These are phyloP conservation scores for Dalechampia spathulata DNA, from an alignment of 441 rosid genomes.

Conservation along the genomic window DNA sequence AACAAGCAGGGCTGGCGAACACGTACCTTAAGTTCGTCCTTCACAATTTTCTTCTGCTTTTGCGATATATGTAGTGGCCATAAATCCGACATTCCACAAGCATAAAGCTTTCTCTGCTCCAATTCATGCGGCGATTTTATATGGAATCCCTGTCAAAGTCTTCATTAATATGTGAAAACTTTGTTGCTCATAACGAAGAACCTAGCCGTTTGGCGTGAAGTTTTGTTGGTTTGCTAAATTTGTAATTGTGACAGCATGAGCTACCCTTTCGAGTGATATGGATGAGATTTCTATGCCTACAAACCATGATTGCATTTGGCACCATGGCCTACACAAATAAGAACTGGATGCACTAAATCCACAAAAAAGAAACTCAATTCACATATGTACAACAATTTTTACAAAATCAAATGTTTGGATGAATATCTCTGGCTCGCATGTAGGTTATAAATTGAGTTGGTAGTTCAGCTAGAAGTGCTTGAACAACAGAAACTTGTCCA, in stretches of 20 bases:
- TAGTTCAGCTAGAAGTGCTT: constrained; percentile 72
- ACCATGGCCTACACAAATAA: constrained; percentile 4
- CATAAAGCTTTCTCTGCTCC: no score
- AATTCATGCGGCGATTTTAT: no score
- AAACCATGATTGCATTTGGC: constrained; percentile 5
- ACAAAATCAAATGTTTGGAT: constrained; percentile 34
- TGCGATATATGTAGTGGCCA: no score
- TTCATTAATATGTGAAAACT: no score
- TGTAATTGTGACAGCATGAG: not conserved
- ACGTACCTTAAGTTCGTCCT: no score
- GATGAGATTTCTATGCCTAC: constrained; percentile 5
- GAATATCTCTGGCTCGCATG: constrained; percentile 61
- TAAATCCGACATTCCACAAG: no score
- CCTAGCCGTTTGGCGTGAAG: no score
- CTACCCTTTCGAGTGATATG: not conserved
- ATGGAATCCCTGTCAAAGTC: no score
- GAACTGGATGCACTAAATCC: constrained; percentile 18
- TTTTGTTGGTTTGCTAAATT: not conserved
- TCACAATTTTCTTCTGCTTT: no score
- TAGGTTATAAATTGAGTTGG: constrained; percentile 73
- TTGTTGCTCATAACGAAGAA: no score
- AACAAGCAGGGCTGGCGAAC: no score
- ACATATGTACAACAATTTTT: constrained; percentile 28
- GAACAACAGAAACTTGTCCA: constrained; percentile 69
- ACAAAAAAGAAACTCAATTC: constrained; percentile 7